Conservation (phyloP, 2,329 filamentous ascomycete species). For the Clarireedia homoeocarpa region DNA sequence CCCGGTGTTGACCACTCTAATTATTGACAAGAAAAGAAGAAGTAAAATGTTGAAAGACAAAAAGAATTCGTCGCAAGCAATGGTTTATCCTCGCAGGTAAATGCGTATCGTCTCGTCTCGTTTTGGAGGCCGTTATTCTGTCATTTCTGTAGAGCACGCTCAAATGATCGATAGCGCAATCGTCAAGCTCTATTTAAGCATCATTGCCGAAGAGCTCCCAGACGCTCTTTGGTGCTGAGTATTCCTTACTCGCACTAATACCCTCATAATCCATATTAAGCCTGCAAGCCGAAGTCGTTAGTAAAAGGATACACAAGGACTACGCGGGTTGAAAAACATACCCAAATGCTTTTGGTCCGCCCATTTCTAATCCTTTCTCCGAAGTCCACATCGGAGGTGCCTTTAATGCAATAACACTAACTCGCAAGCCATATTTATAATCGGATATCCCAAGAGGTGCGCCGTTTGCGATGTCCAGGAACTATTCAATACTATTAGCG, state of each 20-base stretch:
- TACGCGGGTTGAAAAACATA: slow-evolving; percentile 20
- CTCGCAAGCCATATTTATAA: slow-evolving; percentile 42
- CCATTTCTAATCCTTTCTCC: slow-evolving; percentile 32
- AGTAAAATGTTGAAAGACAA: too few relatives aligned
- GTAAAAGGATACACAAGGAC: background rate
- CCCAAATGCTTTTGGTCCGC: slow-evolving; percentile 35
- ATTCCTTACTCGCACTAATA: slow-evolving; percentile 17
- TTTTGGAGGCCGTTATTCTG: too few relatives aligned
- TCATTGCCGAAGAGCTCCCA: slow-evolving; percentile 23
- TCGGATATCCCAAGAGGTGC: slow-evolving; percentile 44
- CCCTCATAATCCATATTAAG: slow-evolving; percentile 23
- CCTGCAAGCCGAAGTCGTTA: slow-evolving; percentile 5
- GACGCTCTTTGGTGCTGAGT: slow-evolving; percentile 24
- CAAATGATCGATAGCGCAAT: too few relatives aligned
- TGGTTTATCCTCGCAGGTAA: too few relatives aligned
- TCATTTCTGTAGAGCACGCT: too few relatives aligned
- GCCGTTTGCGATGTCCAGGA: slow-evolving; percentile 39
- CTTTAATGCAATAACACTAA: slow-evolving; percentile 42
- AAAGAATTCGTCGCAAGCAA: too few relatives aligned
- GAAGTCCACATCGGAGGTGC: slow-evolving; percentile 43
- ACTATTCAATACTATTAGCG: slow-evolving; percentile 14
- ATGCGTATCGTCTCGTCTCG: too few relatives aligned
- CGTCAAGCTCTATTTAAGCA: too few relatives aligned
- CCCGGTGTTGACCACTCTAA: too few relatives aligned
- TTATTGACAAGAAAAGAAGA: too few relatives aligned